Evolutionary conservation across 1,284 basidiomycete genomes (phyloP).

Genomic region (Heliocybe sulcata): DNA sequence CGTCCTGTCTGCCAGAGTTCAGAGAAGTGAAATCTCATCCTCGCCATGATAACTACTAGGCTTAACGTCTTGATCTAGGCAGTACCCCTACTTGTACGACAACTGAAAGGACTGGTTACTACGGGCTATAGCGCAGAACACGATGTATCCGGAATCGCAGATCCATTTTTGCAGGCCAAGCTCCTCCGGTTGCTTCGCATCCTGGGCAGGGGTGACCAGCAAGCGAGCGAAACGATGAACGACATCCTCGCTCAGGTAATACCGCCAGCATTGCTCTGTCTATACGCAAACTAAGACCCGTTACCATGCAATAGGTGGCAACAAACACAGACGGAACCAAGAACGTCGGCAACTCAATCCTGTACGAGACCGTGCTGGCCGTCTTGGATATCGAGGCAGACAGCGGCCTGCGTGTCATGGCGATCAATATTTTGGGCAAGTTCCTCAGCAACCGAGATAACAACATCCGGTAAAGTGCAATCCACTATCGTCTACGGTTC

Average conservation of each 20-base stretch:
- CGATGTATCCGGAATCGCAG: conserved; percentile 98
- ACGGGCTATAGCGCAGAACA: conserved; percentile 99
- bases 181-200: conserved; percentile 90
- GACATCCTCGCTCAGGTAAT: conserved; percentile 92
- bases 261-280: not conserved
- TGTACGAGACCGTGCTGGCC: conserved; percentile 97
- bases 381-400: conserved; percentile 99
- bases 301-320: conserved; percentile 79
- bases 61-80: conserved; percentile 41
- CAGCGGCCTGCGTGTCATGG: conserved; percentile 94
- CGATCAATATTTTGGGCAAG: conserved; percentile 98
- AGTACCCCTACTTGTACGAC: conserved; percentile 90
- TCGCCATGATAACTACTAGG: conserved; percentile 3
- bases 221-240: conserved; percentile 96
- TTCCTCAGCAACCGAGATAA: conserved; percentile 98
- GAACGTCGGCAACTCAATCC: conserved; percentile 97
- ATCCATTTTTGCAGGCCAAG: conserved; percentile 98
- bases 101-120: conserved; percentile 92
- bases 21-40: conserved; percentile 60
- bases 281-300: too few relatives aligned
- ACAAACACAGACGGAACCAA: conserved; percentile 98
- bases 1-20: conserved; percentile 76
- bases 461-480: conserved; percentile 78
- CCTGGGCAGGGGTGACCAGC: conserved; percentile 79
- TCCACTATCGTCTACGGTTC: conserved; percentile 14